phyloP scores from a whole-genome alignment of 768 basidiomycete species.

The Suillus subluteus region DNA sequence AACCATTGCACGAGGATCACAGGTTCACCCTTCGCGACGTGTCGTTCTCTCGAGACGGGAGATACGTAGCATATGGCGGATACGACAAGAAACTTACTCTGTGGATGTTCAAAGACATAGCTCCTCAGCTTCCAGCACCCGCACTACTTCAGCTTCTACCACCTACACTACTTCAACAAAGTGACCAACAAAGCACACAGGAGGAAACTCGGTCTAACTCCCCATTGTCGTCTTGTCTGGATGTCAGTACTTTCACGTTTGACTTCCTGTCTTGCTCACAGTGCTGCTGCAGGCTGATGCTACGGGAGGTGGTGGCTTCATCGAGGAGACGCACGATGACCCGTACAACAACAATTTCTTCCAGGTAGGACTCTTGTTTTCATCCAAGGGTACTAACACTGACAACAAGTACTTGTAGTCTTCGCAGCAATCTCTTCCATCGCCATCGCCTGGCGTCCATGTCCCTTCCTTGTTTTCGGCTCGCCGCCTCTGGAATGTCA shows the following conservation, averaged over 20 bases:
- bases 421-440: not conserved
- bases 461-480: not conserved
- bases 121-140: not conserved
- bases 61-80: not conserved
- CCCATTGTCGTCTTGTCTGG: not conserved
- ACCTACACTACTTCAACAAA: not conserved
- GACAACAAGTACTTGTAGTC: not conserved
- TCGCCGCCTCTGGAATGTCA: not conserved
- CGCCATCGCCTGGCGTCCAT: not conserved
- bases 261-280: not conserved
- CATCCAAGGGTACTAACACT: not conserved
- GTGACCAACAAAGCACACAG: not conserved
- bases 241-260: not conserved
- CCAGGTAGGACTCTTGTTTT: not conserved
- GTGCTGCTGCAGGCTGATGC: not conserved
- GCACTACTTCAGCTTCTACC: no score
- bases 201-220: not conserved
- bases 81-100: not conserved
- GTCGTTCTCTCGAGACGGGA: not conserved
- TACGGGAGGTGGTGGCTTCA: not conserved
- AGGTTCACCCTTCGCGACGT: fast-evolving
- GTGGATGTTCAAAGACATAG: not conserved
- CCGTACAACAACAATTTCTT: not conserved
- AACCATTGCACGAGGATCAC: not conserved
- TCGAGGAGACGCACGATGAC: not conserved